Percentiles rank a stretch among this genome's conserved stretches.
These are phyloP conservation scores for Xylaria curta DNA, from an alignment of 495 filamentous ascomycete genomes.

Conservation along the genomic window DNA sequence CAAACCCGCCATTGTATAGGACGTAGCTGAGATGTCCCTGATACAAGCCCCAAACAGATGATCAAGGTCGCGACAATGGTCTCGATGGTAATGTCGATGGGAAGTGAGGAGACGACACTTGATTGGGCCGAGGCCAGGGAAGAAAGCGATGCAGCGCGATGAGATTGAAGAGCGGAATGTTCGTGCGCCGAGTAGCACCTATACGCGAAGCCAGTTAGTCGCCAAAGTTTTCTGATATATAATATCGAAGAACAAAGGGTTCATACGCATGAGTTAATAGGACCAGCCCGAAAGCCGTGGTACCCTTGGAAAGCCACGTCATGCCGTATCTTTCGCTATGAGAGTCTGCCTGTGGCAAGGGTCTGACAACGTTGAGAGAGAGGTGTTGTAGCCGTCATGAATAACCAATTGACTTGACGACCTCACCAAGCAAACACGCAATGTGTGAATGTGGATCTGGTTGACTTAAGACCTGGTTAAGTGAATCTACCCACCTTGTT, in stretches of 20 bases:
- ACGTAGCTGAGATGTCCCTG: conserved; percentile 70
- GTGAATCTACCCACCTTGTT: not conserved
- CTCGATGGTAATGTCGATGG: conserved; percentile 80
- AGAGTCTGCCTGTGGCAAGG: not conserved
- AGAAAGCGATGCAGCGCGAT: conserved; percentile 56
- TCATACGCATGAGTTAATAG: conserved; percentile 77
- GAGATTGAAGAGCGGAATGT: conserved; percentile 72
- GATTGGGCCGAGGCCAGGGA: conserved; percentile 48
- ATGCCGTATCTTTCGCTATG: conserved; percentile 44
- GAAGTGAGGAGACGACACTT: conserved; percentile 53
- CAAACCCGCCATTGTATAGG: conserved; percentile 83
- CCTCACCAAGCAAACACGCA: not conserved
- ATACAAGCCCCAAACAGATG: conserved; percentile 72
- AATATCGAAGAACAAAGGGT: conserved; percentile 5
- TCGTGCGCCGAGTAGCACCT: conserved; percentile 90
- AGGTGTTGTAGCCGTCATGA: not conserved
- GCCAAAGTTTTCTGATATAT: not conserved
- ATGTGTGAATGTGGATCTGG: not conserved
- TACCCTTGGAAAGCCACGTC: conserved; percentile 69
- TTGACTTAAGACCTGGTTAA: not conserved
- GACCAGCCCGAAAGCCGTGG: conserved; percentile 69
- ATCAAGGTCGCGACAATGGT: conserved; percentile 73
- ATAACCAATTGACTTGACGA: not conserved
- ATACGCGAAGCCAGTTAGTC: not conserved
- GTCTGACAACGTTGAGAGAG: not conserved